A percentile compares a stretch with the other conserved stretches of the same genome.
Conservation (phyloP, 1,284 basidiomycete genomes). For the Cryptococcus depauperatus region DNA sequence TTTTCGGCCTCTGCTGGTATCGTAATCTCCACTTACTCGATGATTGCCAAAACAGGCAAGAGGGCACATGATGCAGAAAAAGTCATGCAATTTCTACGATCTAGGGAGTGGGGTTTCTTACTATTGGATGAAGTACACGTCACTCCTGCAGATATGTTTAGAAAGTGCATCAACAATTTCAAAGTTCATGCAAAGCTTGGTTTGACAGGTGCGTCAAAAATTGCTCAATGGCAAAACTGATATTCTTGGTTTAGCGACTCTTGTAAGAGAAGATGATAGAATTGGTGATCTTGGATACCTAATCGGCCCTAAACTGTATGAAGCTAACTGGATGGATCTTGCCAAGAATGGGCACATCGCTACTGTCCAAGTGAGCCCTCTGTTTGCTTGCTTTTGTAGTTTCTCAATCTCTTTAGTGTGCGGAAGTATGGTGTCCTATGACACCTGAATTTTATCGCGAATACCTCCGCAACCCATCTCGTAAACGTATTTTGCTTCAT, state of each 20-base stretch:
- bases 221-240: not conserved
- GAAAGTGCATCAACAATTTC: conserved; percentile 90
- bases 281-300: conserved; percentile 98
- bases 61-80: conserved; percentile 93
- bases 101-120: conserved; percentile 93
- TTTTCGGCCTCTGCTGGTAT: conserved; percentile 77
- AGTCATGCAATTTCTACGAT: conserved; percentile 97
- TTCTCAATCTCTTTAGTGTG: conserved; percentile 67
- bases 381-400: conserved; percentile 2
- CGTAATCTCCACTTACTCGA: conserved; percentile 94
- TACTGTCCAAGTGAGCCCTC: conserved; percentile 77
- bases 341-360: conserved; percentile 99
- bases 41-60: conserved; percentile 95
- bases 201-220: conserved; percentile 60
- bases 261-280: conserved; percentile 98
- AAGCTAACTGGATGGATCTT: conserved; percentile 99
- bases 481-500: conserved; percentile 92
- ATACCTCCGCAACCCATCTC: conserved; percentile 67
- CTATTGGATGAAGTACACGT: conserved; percentile 95
- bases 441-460: conserved; percentile 99
- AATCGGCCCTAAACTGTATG: conserved; percentile 98
- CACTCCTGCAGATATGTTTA: conserved; percentile 93
- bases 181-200: conserved; percentile 96
- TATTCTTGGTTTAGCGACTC: conserved; percentile 57
- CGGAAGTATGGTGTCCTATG: conserved; percentile 99